These are phyloP conservation scores for Aspergillus ochraceus DNA, from an alignment of 2,329 filamentous ascomycete genomes.

Conservation along the genomic window DNA sequence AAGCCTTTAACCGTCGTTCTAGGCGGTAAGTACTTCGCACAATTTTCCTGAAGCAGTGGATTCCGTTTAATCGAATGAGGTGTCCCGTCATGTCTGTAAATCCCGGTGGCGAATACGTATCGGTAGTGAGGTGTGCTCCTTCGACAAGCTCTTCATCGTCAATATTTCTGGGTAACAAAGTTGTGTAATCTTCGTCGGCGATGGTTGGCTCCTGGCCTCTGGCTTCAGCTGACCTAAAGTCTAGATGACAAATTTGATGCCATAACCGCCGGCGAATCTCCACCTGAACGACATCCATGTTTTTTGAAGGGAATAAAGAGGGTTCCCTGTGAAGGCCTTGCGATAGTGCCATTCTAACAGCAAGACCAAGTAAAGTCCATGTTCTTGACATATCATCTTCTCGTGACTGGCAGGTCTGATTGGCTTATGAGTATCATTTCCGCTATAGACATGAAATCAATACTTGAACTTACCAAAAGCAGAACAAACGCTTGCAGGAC, in stretches of 20 bases:
- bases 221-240: slow-evolving; percentile 12
- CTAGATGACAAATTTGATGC: slow-evolving; percentile 15
- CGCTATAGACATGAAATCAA: background rate
- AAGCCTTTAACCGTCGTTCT: slow-evolving; percentile 6
- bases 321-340: slow-evolving; percentile 15
- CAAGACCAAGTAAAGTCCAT: slow-evolving; percentile 12
- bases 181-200: slow-evolving; percentile 12
- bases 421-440: background rate
- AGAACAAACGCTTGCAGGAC: slow-evolving; percentile 7
- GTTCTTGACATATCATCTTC: slow-evolving; percentile 15
- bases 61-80: slow-evolving; percentile 11
- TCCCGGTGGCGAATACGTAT: slow-evolving; percentile 1
- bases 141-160: slow-evolving; percentile 11
- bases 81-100: slow-evolving; percentile 15
- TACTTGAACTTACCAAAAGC: slow-evolving; percentile 1
- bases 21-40: slow-evolving; percentile 6
- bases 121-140: background rate
- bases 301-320: slow-evolving; percentile 11
- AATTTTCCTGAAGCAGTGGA: slow-evolving; percentile 13
- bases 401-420: slow-evolving; percentile 11
- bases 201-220: slow-evolving; percentile 14
- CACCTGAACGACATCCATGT: slow-evolving; percentile 12
- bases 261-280: slow-evolving; percentile 11
- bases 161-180: slow-evolving; percentile 11
- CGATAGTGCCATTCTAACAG: slow-evolving; percentile 11